Base-by-base conservation (phyloP, 2,329 filamentous ascomycete species). In the Diplocarpon rosae region DNA sequence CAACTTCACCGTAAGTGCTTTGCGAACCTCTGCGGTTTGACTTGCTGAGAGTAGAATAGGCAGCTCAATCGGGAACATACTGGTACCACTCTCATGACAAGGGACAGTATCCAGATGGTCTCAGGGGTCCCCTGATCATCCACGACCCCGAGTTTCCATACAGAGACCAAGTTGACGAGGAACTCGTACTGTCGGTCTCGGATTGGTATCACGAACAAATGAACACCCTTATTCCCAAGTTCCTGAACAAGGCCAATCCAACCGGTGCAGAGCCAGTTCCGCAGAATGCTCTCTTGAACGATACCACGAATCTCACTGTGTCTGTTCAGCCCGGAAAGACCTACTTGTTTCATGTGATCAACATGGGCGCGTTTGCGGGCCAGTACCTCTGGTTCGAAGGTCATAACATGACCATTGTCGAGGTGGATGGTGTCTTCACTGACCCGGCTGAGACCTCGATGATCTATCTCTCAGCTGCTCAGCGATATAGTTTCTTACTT, bases 261-360 rank as follows among this genome's bases (percentile, higher is more conserved):
- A 66, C 65, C n/a, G 75, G 75, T 9, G 64, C 66, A 2, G 71
- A 78, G 51, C 75, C 76, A 10, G 70, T 87, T 1, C 84, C 84
- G 0, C 65, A 87, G 32, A 69, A 77, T 4, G 76, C 78, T 1
- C 68, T 89, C 35, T 72, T 87, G 61, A 87, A 89, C 56, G 84
- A 89, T 50, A 78, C 76, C 0, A 70, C 73, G 46, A 73, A 81
- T 45, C 62, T 78, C 2, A 72, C 66, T 2, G 63, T 87, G 31
- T 54, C 69, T 0, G 73, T 88, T 2, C 54, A 79, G 52, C 77
- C 83, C 0, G 73, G 75, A 2, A 85, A 76, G 56, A 89, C 80
- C 0, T 89, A 89, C 47, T 66, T 86, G 8, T 71, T 90, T 54
- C 79, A 80, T 35, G 68, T 88, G 47, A 68, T 86, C 54, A 87